Evolutionary conservation across 345 rosid genomes (phyloP).

Genomic region (Excoecaria agallocha): DNA sequence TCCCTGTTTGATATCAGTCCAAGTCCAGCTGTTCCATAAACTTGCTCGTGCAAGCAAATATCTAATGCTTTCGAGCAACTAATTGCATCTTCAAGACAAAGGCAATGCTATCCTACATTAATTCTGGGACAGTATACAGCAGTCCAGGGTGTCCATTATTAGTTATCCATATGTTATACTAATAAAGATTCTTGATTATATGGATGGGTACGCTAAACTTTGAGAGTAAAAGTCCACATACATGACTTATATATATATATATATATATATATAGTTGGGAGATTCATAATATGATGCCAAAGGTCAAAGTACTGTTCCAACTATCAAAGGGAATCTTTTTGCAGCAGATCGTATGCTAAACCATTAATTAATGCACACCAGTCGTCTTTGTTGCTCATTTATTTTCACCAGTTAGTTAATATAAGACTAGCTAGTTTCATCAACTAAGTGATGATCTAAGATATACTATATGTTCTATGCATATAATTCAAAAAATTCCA

Average conservation of each 20-base stretch:
- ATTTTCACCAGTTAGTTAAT: not conserved
- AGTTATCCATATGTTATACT: not conserved
- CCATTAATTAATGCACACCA: not conserved
- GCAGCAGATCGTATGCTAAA: not conserved
- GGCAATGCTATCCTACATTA: not conserved
- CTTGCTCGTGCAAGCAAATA: not conserved
- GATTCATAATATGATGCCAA: not conserved
- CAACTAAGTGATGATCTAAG: not conserved
- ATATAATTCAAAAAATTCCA: not conserved
- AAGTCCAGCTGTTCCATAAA: not conserved
- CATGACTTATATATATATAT: not conserved
- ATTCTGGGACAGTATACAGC: not conserved
- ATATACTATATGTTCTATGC: not conserved
- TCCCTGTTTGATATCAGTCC: not conserved
- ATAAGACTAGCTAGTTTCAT: not conserved
- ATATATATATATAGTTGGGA: not conserved
- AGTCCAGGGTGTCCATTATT: slow-evolving; percentile 2
- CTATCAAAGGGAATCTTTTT: not conserved
- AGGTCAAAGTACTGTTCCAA: not conserved
- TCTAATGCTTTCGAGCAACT: not conserved
- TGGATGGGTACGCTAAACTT: not conserved
- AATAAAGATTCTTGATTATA: not conserved
- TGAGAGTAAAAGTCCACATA: not conserved
- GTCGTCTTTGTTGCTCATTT: too few relatives aligned
- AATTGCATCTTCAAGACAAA: not conserved